These are phyloP conservation scores for Spirogloea muscicola DNA, from an alignment of 139 green algal species.

Conservation along the genomic window DNA sequence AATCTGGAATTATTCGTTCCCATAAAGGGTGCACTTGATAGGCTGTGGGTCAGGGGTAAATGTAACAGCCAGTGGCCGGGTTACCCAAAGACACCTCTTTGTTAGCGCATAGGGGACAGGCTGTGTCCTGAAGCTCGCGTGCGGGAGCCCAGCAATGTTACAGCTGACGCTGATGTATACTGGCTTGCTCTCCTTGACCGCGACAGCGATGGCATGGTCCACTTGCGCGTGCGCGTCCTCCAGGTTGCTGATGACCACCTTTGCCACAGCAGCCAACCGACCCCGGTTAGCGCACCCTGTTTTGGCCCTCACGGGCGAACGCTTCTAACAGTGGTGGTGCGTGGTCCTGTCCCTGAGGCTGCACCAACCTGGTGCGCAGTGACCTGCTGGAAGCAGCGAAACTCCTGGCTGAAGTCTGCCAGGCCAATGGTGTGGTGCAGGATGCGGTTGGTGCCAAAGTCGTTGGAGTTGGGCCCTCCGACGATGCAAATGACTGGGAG, in stretches of 20 bases:
- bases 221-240: slow-evolving; percentile 64
- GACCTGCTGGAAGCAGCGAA: slow-evolving; percentile 65
- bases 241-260: slow-evolving; percentile 53
- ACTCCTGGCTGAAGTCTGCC: slow-evolving; percentile 61
- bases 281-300: too few species aligned
- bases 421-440: slow-evolving; percentile 74
- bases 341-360: too few species aligned
- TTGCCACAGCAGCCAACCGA: too few species aligned
- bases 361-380: slow-evolving; percentile 56
- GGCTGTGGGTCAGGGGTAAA: not conserved
- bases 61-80: not conserved
- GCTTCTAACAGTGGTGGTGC: too few species aligned
- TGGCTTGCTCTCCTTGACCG: slow-evolving; percentile 59
- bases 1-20: not conserved
- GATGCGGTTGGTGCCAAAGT: slow-evolving; percentile 65
- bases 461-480: slow-evolving; percentile 52
- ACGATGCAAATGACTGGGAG: slow-evolving; percentile 29
- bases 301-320: too few species aligned
- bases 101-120: slow-evolving; percentile 46
- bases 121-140: slow-evolving; percentile 54
- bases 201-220: slow-evolving; percentile 62
- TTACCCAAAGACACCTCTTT: not conserved
- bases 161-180: slow-evolving; percentile 62
- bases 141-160: slow-evolving; percentile 47
- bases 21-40: not conserved